Evolutionary conservation across 2,329 filamentous ascomycete genomes (phyloP).

Genomic region (Xylariaceae sp.): DNA sequence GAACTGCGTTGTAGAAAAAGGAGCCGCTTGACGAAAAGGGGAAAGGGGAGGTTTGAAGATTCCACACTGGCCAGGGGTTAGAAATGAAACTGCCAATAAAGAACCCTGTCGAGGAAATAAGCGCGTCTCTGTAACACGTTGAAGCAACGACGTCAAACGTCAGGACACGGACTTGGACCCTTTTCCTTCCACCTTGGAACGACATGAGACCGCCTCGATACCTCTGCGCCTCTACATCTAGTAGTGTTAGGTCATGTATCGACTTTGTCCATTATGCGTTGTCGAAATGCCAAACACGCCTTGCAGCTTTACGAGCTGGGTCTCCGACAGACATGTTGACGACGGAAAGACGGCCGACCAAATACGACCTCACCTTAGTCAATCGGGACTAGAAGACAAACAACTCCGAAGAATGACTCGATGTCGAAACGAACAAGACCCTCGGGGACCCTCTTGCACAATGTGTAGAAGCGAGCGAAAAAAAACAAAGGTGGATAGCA

Average conservation of each 20-base stretch:
- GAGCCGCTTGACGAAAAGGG: slow-evolving; percentile 24
- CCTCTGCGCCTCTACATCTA: slow-evolving; percentile 6
- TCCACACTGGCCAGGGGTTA: slow-evolving; percentile 22
- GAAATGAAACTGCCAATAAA: slow-evolving; percentile 33
- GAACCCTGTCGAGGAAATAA: slow-evolving; percentile 32
- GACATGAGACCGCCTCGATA: slow-evolving; percentile 31
- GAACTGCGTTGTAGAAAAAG: slow-evolving; percentile 9
- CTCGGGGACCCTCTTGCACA: slow-evolving; percentile 2
- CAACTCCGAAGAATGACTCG: slow-evolving; percentile 14
- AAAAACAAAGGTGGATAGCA: slow-evolving; percentile 28
- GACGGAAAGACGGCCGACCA: slow-evolving; percentile 21
- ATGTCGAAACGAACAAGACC: slow-evolving; percentile 25
- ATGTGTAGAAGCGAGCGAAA: slow-evolving; percentile 16
- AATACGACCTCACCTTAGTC: slow-evolving; percentile 9
- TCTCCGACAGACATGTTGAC: slow-evolving; percentile 3
- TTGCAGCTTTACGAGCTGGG: neutral
- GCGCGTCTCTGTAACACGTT: slow-evolving; percentile 44
- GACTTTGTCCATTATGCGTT: slow-evolving; percentile 8
- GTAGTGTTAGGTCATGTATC: slow-evolving; percentile 8
- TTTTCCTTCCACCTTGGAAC: slow-evolving; percentile 28
- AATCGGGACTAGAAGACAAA: neutral
- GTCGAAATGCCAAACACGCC: slow-evolving; percentile 2
- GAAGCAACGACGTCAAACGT: slow-evolving; percentile 46
- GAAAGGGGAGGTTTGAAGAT: slow-evolving; percentile 24
- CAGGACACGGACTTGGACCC: slow-evolving; percentile 38